These are phyloP conservation scores for Boletus sp. DNA, from an alignment of 1,284 basidiomycete species.

Conservation along the genomic window DNA sequence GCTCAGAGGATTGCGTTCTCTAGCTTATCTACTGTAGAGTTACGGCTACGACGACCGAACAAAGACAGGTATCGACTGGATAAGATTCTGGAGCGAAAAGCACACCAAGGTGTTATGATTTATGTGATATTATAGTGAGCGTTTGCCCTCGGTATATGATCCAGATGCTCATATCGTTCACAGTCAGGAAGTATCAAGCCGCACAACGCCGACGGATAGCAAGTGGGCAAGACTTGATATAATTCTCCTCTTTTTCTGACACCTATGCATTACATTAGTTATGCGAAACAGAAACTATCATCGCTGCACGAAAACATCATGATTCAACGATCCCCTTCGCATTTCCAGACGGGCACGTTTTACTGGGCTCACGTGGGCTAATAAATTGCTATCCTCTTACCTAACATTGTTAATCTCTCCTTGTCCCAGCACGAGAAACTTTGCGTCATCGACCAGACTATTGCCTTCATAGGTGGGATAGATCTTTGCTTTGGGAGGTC, in stretches of 20 bases:
- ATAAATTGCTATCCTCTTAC: conserved; percentile 1
- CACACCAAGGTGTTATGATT: conserved; percentile 94
- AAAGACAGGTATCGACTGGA: conserved; percentile 90
- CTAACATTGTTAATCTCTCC: background rate
- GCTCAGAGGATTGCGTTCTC: background rate
- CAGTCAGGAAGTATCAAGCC: conserved; percentile 95
- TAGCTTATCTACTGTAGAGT: conserved; percentile 45
- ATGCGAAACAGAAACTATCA: conserved; percentile 87
- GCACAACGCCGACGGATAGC: conserved; percentile 92
- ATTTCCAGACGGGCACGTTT: conserved; percentile 96
- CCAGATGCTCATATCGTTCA: conserved; percentile 3
- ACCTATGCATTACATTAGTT: conserved; percentile 45
- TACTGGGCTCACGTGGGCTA: conserved; percentile 91
- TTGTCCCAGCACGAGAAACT: conserved; percentile 86
- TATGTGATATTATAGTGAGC: conserved; percentile 91
- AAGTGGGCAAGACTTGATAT: conserved; percentile 47
- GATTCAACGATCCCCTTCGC: conserved; percentile 95
- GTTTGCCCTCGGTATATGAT: background rate
- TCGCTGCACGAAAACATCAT: conserved; percentile 90
- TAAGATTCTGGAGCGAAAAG: conserved; percentile 85
- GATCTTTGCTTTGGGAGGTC: conserved; percentile 88
- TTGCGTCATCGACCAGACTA: conserved; percentile 95
- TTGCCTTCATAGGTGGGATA: conserved; percentile 97
- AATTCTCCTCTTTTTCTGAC: conserved; percentile 8
- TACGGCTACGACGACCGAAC: conserved; percentile 79